Conservation (phyloP, 305 asterid species). For the Lippia alba region DNA sequence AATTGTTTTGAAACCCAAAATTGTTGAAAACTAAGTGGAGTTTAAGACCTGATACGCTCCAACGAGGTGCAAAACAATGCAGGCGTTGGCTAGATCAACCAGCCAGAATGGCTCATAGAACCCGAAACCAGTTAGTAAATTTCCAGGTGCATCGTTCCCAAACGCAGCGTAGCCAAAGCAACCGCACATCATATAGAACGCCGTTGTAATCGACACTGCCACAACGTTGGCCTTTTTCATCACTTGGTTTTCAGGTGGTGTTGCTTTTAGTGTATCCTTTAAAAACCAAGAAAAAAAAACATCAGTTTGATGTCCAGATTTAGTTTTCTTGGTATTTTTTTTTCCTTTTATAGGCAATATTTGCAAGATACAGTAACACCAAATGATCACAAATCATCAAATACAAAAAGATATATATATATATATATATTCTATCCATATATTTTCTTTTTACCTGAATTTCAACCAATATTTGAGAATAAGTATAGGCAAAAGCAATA, state of each 20-base stretch:
- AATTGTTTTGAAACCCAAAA: no score
- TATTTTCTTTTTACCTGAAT: constrained; percentile 59
- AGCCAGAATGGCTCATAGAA: constrained; percentile 71
- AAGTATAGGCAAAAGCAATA: constrained; percentile 72
- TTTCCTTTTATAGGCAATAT: no score
- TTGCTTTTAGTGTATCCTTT: constrained; percentile 59
- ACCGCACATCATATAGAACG: constrained; percentile 72
- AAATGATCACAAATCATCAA: no score
- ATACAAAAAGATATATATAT: no score
- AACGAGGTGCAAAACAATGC: constrained; percentile 61
- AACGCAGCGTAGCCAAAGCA: constrained; percentile 75
- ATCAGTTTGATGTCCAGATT: background rate
- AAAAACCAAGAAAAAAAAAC: background rate
- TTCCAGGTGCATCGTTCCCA: constrained; percentile 64
- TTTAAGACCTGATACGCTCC: constrained; percentile 64
- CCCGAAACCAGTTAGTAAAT: constrained; percentile 64
- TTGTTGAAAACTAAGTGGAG: background rate
- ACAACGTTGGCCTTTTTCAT: constrained; percentile 61
- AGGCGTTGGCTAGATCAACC: constrained; percentile 58
- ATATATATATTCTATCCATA: no score
- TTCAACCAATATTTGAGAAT: constrained; percentile 64
- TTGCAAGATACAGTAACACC: no score
- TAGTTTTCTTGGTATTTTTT: no score
- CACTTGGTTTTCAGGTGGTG: constrained; percentile 66
- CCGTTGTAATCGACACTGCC: constrained; percentile 50